Conservation (phyloP, 306 rosid species). For the Parietaria judaica region DNA sequence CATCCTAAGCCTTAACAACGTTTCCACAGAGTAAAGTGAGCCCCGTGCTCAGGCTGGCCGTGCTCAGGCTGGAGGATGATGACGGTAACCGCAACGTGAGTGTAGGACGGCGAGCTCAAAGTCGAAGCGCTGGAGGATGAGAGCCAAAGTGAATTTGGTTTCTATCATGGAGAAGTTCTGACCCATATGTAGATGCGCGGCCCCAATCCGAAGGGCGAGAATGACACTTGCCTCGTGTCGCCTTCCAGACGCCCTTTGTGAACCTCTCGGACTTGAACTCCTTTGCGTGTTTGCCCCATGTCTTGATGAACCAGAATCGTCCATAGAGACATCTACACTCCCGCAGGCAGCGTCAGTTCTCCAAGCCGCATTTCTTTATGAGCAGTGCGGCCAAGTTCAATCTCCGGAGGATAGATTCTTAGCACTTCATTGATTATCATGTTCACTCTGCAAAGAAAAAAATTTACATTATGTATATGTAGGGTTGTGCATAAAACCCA, state of each 20-base stretch:
- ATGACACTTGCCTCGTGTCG: conserved; percentile 20
- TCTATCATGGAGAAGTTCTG: conserved; percentile 36
- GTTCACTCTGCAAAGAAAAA: conserved; percentile 23
- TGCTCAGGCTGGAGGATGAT: conserved; percentile 25
- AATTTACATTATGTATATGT: no score
- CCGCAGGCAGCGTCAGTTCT: conserved; percentile 24
- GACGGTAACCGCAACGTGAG: conserved; percentile 22
- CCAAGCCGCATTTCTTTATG: conserved; percentile 24
- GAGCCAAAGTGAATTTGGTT: conserved; percentile 30
- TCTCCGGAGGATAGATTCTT: conserved; percentile 37
- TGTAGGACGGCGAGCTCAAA: conserved; percentile 32
- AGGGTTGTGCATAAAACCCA: no score
- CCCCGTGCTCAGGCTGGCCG: no score
- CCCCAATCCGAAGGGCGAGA: conserved; percentile 33
- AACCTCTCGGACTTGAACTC: conserved; percentile 41
- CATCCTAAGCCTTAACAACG: not conserved
- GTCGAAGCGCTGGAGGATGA: conserved; percentile 30
- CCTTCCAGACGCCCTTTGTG: conserved; percentile 27
- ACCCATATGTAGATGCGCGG: conserved; percentile 35
- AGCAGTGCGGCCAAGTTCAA: not conserved
- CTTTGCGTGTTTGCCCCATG: conserved; percentile 34
- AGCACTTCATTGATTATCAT: conserved; percentile 62
- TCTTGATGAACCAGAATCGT: conserved; percentile 22
- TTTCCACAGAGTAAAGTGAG: conserved; percentile 25
- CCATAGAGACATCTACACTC: conserved; percentile 1